These are phyloP conservation scores for Pichia sporocuriosa DNA, from an alignment of 805 yeast genomes.

Conservation along the genomic window DNA sequence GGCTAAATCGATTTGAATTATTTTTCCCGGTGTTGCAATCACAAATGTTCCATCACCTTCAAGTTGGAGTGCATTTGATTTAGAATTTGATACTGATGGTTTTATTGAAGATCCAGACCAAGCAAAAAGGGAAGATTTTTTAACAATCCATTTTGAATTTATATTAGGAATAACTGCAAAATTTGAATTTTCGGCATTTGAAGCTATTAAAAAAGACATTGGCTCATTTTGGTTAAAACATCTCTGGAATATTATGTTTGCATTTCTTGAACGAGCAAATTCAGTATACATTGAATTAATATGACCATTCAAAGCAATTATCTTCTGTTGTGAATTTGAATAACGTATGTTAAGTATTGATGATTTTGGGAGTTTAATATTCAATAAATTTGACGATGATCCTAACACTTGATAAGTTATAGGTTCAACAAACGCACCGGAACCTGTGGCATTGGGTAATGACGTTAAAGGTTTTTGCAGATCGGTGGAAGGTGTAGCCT, in stretches of 20 bases:
- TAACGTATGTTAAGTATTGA: constrained; percentile 32
- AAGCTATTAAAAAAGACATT: constrained; percentile 31
- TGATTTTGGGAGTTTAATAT: constrained; percentile 38
- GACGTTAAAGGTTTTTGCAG: constrained; percentile 19
- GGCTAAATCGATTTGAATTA: constrained; percentile 31
- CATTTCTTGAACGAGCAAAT: constrained; percentile 16
- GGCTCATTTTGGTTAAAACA: constrained; percentile 27
- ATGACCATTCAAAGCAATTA: constrained; percentile 41
- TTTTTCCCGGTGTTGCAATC: constrained; percentile 34
- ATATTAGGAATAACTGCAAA: constrained; percentile 28
- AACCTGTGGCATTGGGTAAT: constrained; percentile 36
- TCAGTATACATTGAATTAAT: constrained; percentile 26
- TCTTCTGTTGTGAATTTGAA: constrained; percentile 32
- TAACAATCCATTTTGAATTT: constrained; percentile 32
- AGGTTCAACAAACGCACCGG: constrained; percentile 40
- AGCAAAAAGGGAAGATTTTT: constrained; percentile 34
- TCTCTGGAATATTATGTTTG: constrained; percentile 28
- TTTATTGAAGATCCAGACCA: constrained; percentile 35
- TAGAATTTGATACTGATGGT: neutral
- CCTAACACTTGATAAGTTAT: constrained; percentile 39
- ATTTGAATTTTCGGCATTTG: constrained; percentile 28
- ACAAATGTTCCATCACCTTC: constrained; percentile 37
- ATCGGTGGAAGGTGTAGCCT: constrained; percentile 6
- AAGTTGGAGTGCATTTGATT: constrained; percentile 12
- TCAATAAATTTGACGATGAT: constrained; percentile 31